These are phyloP conservation scores for Flueggea neowawraea DNA, from an alignment of 441 rosid genomes.

Conservation along the genomic window DNA sequence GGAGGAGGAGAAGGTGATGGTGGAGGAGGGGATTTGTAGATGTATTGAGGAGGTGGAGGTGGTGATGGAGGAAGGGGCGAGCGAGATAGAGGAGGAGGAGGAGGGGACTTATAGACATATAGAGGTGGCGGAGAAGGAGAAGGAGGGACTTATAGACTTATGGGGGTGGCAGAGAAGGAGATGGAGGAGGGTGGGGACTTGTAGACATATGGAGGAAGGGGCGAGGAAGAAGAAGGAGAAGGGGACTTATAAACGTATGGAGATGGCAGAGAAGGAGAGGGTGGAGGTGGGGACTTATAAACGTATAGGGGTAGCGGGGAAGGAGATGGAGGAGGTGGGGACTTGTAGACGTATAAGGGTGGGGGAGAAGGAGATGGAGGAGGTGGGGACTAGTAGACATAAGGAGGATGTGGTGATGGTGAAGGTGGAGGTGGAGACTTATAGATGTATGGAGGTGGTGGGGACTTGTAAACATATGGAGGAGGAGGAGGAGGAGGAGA, in stretches of 20 bases:
- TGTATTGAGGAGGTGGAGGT: not conserved
- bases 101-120: conserved; percentile 2
- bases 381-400: too few species aligned
- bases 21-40: too few species aligned
- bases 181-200: not conserved
- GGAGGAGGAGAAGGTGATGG: not conserved
- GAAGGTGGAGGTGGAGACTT: too few species aligned
- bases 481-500: too few species aligned
- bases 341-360: too few species aligned
- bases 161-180: conserved; percentile 2
- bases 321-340: too few species aligned
- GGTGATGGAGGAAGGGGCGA: conserved; percentile 5
- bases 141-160: not conserved
- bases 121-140: conserved; percentile 6
- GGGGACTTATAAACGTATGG: not conserved
- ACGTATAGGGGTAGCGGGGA: too few species aligned
- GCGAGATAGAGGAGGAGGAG: conserved; percentile 1
- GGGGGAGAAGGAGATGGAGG: too few species aligned
- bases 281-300: too few species aligned
- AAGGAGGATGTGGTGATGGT: too few species aligned
- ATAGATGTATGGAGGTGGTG: too few species aligned
- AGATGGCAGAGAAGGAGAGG: not conserved
- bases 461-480: too few species aligned
- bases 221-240: not conserved
- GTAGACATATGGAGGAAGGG: not conserved